phyloP scores from a whole-genome alignment of 164 flowering plant species.

The Pachysandra terminalis region DNA sequence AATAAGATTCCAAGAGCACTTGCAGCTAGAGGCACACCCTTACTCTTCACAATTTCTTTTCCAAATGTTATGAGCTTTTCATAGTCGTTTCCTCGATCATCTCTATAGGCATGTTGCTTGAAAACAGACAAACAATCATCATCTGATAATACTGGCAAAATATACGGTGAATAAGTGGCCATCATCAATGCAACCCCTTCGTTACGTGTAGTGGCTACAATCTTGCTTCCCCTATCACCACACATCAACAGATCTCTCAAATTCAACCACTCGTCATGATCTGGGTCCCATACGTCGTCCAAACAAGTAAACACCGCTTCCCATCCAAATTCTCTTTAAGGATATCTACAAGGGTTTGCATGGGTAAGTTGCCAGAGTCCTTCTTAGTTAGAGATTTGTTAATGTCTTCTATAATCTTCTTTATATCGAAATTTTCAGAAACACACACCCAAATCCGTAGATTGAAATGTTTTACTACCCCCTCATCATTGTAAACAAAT shows the following conservation, averaged over 20 bases:
- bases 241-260: slow-evolving; percentile 8
- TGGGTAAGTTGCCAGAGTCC: background rate
- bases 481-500: slow-evolving; percentile 15
- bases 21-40: slow-evolving; percentile 15
- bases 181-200: slow-evolving; percentile 12
- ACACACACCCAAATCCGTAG: slow-evolving; percentile 16
- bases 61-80: slow-evolving; percentile 15
- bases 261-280: slow-evolving; percentile 11
- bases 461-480: slow-evolving; percentile 8
- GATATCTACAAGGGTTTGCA: slow-evolving; percentile 7
- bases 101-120: slow-evolving; percentile 11
- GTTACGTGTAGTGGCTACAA: slow-evolving; percentile 16
- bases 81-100: background rate
- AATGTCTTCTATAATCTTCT: slow-evolving; percentile 3
- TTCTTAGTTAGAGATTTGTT: background rate
- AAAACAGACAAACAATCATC: slow-evolving; percentile 18
- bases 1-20: slow-evolving; percentile 15
- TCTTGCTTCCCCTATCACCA: slow-evolving; percentile 12
- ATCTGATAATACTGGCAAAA: slow-evolving; percentile 8
- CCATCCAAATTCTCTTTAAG: background rate
- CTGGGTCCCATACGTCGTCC: slow-evolving; percentile 22
- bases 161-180: background rate
- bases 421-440: slow-evolving; percentile 10
- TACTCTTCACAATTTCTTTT: slow-evolving; percentile 16
- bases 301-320: slow-evolving; percentile 16